These are phyloP conservation scores for Candida krabiensis DNA, from an alignment of 805 yeast species.

Conservation along the genomic window DNA sequence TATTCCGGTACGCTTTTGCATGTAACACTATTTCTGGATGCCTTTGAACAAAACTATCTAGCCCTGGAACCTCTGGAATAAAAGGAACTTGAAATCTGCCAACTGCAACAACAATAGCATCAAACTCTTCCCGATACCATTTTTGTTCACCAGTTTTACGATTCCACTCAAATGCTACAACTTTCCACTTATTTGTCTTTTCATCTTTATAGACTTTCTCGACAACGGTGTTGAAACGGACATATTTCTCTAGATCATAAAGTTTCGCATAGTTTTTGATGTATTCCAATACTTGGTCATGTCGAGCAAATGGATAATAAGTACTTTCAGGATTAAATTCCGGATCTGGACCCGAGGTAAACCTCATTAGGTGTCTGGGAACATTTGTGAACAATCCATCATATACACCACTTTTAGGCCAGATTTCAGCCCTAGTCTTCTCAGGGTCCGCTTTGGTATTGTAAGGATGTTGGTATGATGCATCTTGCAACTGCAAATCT, in stretches of 20 bases:
- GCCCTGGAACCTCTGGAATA: too few relatives aligned
- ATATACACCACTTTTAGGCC: slow-evolving; percentile 55
- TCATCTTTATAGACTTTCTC: too few relatives aligned
- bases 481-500: slow-evolving; percentile 11
- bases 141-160: too few relatives aligned
- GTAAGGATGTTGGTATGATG: slow-evolving; percentile 31
- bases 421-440: slow-evolving; percentile 15
- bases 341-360: slow-evolving; percentile 35
- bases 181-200: too few relatives aligned
- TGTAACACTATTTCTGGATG: too few relatives aligned
- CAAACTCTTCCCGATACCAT: too few relatives aligned
- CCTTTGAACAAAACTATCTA: too few relatives aligned
- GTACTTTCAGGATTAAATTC: slow-evolving; percentile 20
- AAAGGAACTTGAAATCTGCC: too few relatives aligned
- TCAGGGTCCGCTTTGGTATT: slow-evolving; percentile 14
- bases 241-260: slow-evolving; percentile 36
- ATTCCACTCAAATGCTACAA: too few relatives aligned
- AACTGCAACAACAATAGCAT: too few relatives aligned
- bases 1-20: too few relatives aligned
- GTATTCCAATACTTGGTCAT: slow-evolving; percentile 13
- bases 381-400: slow-evolving; percentile 69
- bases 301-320: slow-evolving; percentile 18
- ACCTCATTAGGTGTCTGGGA: slow-evolving; percentile 64
- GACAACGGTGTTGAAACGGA: slow-evolving; percentile 47
- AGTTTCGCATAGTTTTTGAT: slow-evolving; percentile 21